Conservation (phyloP, 176 grass and related monocot species). For the Zoysia japonica region DNA sequence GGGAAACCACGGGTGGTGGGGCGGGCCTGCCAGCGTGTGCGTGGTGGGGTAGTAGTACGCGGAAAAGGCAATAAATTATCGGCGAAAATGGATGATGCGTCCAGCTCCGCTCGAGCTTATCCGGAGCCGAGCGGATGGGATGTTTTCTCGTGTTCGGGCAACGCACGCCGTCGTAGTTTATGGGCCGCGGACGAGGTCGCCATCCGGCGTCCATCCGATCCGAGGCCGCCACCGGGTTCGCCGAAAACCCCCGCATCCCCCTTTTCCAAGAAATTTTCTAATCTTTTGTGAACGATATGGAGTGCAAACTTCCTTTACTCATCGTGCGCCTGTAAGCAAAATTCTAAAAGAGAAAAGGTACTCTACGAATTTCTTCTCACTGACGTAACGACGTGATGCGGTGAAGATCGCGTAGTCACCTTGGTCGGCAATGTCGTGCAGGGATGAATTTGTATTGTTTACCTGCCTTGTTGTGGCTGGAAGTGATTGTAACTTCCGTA, state of each 20-base stretch:
- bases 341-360: background rate
- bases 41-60: no score
- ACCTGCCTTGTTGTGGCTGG: background rate
- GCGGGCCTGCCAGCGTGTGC: background rate
- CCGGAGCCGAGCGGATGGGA: slow-evolving; percentile 13
- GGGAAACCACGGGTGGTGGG: slow-evolving; percentile 13
- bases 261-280: background rate
- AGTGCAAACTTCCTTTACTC: background rate
- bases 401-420: background rate
- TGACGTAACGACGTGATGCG: background rate
- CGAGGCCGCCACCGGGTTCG: slow-evolving; percentile 17
- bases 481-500: slow-evolving; percentile 8
- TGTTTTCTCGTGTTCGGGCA: slow-evolving; percentile 20
- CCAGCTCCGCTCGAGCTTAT: slow-evolving; percentile 38
- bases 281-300: background rate
- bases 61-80: no score
- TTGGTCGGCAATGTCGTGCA: slow-evolving; percentile 36
- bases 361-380: background rate
- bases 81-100: no score
- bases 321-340: background rate
- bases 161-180: slow-evolving; percentile 34
- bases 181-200: slow-evolving; percentile 31
- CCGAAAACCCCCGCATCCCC: background rate
- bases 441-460: background rate
- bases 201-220: slow-evolving; percentile 18